Conservation (phyloP, 192 early-diverging fungal species). For the Chytriomyces confervae region DNA sequence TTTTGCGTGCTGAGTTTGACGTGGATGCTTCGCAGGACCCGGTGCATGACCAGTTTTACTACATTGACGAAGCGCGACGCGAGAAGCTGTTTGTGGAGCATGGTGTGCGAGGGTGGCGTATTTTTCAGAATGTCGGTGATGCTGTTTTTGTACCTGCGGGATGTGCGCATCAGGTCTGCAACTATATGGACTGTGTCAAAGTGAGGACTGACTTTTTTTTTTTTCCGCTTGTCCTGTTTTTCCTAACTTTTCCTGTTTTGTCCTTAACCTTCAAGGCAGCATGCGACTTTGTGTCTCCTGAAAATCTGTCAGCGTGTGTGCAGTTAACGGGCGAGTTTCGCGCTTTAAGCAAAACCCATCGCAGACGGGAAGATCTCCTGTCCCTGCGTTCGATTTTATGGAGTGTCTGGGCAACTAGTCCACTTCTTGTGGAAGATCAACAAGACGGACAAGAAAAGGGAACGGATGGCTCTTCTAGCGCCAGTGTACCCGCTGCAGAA, state of each 20-base stretch:
- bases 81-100: constrained; percentile 43
- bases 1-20: background rate
- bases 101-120: constrained; percentile 56
- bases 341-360: constrained; percentile 23
- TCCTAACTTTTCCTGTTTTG: too few species aligned
- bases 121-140: constrained; percentile 75
- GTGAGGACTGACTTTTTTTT: background rate
- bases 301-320: constrained; percentile 28
- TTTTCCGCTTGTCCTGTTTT: too few species aligned
- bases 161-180: constrained; percentile 37
- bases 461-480: too few species aligned
- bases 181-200: constrained; percentile 33
- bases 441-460: too few species aligned
- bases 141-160: constrained; percentile 81
- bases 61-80: constrained; percentile 56
- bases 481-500: too few species aligned
- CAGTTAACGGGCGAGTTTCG: constrained; percentile 34
- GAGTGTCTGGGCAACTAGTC: constrained; percentile 19
- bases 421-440: constrained; percentile 5
- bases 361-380: constrained; percentile 33
- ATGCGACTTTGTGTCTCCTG: constrained; percentile 39
- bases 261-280: constrained; percentile 12
- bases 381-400: constrained; percentile 30
- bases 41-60: constrained; percentile 73
- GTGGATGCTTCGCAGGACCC: constrained; percentile 48